Evolutionary conservation across 2,329 filamentous ascomycete species (phyloP).

Genomic region (Diplodia scrobiculata): DNA sequence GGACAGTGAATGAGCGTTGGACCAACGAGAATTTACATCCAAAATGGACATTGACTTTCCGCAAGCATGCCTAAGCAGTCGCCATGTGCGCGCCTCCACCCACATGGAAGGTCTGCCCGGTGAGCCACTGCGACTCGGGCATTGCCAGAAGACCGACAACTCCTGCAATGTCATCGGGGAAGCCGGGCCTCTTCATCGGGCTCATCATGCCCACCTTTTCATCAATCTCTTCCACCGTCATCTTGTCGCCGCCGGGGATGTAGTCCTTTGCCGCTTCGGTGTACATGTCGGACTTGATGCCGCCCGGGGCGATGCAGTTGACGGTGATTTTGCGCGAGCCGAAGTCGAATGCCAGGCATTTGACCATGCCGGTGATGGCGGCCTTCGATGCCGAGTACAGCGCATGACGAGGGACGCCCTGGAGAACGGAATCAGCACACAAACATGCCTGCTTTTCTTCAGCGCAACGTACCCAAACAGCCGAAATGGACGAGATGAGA

Average conservation of each 20-base stretch:
- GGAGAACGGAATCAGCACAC: background rate
- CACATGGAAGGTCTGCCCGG: conserved; percentile 19
- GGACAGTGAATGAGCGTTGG: no score
- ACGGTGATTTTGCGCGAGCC: conserved; percentile 69
- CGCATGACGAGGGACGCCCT: conserved; percentile 10
- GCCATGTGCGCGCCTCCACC: conserved; percentile 24
- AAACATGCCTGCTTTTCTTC: no score
- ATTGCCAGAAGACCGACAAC: background rate
- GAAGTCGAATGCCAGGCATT: conserved; percentile 27
- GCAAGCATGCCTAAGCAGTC: background rate
- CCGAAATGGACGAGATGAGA: conserved; percentile 30
- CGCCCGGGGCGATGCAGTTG: conserved; percentile 86
- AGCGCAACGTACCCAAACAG: conserved; percentile 32
- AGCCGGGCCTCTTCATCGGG: background rate
- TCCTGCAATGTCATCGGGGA: conserved; percentile 7
- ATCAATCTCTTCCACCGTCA: conserved; percentile 17
- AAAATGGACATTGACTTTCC: no score
- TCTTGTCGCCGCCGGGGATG: conserved; percentile 11
- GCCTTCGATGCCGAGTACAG: conserved; percentile 20
- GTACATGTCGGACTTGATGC: conserved; percentile 86
- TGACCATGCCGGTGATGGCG: conserved; percentile 14
- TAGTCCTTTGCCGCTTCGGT: conserved; percentile 6
- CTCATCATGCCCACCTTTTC: background rate
- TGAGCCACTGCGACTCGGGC: conserved; percentile 18
- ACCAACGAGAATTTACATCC: no score